Evolutionary conservation across 202 grass and related monocot genomes (phyloP).

Genomic region (Zizania palustris): DNA sequence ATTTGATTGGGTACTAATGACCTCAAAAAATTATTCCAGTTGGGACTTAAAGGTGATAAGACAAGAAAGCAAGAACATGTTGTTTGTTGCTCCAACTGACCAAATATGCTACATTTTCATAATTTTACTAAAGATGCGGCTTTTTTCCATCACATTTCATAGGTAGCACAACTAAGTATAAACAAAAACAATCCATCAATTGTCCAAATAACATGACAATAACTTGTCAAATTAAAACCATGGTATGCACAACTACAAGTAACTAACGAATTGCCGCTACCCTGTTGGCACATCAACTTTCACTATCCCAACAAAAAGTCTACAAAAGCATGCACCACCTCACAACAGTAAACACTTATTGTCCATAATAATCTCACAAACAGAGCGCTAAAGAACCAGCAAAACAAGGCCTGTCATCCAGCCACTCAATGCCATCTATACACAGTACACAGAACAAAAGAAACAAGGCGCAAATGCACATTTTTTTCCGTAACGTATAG

Average conservation of each 20-base stretch:
- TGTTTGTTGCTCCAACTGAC: too few relatives aligned
- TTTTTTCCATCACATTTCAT: neutral
- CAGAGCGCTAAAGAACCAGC: slow-evolving; percentile 33
- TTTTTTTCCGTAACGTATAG: slow-evolving; percentile 18
- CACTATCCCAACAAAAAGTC: neutral
- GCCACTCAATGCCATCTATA: slow-evolving; percentile 37
- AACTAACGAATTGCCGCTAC: neutral
- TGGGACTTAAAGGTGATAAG: too few relatives aligned
- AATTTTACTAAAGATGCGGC: neutral
- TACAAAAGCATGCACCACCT: slow-evolving; percentile 25
- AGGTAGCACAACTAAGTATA: slow-evolving; percentile 1
- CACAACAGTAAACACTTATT: slow-evolving; percentile 37
- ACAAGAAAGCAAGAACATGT: too few relatives aligned
- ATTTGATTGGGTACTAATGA: too few relatives aligned
- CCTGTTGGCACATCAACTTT: neutral
- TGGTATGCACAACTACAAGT: slow-evolving; percentile 1
- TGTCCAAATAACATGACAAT: slow-evolving; percentile 19
- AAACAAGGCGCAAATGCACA: slow-evolving; percentile 30
- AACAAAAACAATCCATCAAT: slow-evolving; percentile 15
- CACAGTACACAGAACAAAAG: slow-evolving; percentile 7
- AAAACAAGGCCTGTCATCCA: slow-evolving; percentile 36
- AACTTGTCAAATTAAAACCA: slow-evolving; percentile 21
- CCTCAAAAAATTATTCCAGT: too few relatives aligned
- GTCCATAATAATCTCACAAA: slow-evolving; percentile 54
- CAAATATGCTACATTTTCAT: too few relatives aligned